Conservation (phyloP, 2,329 filamentous ascomycete species). For the Diaporthe aspalathi region DNA sequence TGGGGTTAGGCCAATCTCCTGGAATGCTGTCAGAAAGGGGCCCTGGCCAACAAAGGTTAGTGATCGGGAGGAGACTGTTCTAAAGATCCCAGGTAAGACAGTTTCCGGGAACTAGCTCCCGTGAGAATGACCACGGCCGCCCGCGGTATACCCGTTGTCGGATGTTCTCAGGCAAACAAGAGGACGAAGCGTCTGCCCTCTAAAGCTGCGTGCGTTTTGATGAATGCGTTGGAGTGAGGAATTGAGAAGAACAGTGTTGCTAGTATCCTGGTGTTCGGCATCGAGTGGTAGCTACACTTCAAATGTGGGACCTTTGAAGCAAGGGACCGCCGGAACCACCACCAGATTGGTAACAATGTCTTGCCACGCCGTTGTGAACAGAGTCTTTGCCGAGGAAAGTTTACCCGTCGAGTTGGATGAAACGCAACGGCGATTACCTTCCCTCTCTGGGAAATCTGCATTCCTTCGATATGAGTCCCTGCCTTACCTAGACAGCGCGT, state of each 20-base stretch:
- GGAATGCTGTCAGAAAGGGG: neutral
- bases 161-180: neutral
- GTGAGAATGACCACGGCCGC: neutral
- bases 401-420: constrained; percentile 3
- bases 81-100: neutral
- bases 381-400: neutral
- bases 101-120: neutral
- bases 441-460: neutral
- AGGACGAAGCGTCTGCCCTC: too few species aligned
- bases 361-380: neutral
- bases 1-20: neutral
- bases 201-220: too few species aligned
- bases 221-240: neutral
- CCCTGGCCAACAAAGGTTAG: neutral
- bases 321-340: neutral
- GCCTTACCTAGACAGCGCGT: neutral
- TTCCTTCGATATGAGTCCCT: neutral
- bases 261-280: neutral
- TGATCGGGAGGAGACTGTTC: neutral
- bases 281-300: rapidly evolving
- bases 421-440: constrained; percentile 3
- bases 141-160: neutral
- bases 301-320: neutral
- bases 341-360: neutral
- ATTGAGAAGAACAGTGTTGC: neutral